Conservation (phyloP, 495 filamentous ascomycete species). For the Talaromyces wortmannii region DNA sequence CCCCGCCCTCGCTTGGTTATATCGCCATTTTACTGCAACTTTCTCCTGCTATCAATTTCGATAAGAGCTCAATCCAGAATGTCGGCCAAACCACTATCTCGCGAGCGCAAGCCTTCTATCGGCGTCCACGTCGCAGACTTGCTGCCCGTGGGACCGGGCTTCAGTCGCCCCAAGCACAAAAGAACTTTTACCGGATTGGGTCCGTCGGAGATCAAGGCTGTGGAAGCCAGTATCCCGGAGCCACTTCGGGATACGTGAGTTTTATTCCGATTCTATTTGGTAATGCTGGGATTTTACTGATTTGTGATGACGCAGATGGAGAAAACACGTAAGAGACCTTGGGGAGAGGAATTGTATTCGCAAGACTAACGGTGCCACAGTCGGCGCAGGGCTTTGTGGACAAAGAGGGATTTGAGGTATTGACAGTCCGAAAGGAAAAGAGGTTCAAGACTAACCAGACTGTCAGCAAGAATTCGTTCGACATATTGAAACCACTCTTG, state of each 20-base stretch:
- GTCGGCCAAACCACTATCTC: constrained; percentile 11
- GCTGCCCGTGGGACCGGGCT: constrained; percentile 66
- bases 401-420: constrained; percentile 67
- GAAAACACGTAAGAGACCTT: constrained; percentile 55
- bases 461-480: constrained; percentile 64
- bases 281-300: background rate
- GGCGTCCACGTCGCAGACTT: constrained; percentile 78
- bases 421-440: constrained; percentile 1
- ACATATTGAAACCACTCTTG: constrained; percentile 94
- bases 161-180: constrained; percentile 84
- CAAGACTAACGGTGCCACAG: constrained; percentile 19
- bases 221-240: constrained; percentile 87
- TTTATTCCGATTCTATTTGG: background rate
- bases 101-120: constrained; percentile 68
- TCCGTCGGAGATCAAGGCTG: constrained; percentile 80
- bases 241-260: constrained; percentile 73
- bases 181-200: constrained; percentile 90
- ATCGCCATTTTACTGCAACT: no score
- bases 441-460: constrained; percentile 26
- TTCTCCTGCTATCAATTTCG: no score
- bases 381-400: constrained; percentile 62
- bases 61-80: background rate
- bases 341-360: background rate
- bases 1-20: no score
- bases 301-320: constrained; percentile 51